Conservation (phyloP, 768 basidiomycete species). For the Hygrophorus pudorinus region DNA sequence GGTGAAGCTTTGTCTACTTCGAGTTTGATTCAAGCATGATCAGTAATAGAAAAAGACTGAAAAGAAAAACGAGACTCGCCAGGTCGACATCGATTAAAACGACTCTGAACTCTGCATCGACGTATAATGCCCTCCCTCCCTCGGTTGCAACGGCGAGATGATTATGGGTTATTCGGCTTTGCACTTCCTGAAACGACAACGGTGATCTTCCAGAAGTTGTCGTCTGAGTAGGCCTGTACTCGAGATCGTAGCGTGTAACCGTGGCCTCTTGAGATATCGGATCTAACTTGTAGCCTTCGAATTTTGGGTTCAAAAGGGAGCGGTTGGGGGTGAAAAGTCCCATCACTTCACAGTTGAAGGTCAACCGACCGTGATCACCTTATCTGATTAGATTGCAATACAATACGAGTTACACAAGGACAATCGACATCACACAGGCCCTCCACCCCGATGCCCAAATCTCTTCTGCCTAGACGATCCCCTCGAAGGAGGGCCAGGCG, state of each 20-base stretch:
- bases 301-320: conserved; percentile 65
- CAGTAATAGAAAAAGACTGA: conserved; percentile 6
- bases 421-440: too few species aligned
- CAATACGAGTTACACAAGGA: too few species aligned
- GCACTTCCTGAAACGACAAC: conserved; percentile 72
- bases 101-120: conserved; percentile 56
- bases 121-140: conserved; percentile 45
- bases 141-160: conserved; percentile 49
- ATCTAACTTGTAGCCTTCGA: conserved; percentile 76
- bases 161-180: conserved; percentile 78
- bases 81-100: conserved; percentile 45
- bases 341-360: neutral
- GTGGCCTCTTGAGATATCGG: conserved; percentile 47
- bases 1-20: conserved; percentile 41
- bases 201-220: conserved; percentile 51
- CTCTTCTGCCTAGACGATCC: conserved; percentile 4
- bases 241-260: conserved; percentile 40
- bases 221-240: conserved; percentile 48
- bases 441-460: too few species aligned
- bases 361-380: neutral
- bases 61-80: conserved; percentile 34
- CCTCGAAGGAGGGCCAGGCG: conserved; percentile 19
- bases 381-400: too few species aligned
- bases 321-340: conserved; percentile 22
- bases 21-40: conserved; percentile 7